Evolutionary conservation across 495 filamentous ascomycete genomes (phyloP), one percentile per base, ranked within the genome.

Genomic region (Neurospora sp.): DNA sequence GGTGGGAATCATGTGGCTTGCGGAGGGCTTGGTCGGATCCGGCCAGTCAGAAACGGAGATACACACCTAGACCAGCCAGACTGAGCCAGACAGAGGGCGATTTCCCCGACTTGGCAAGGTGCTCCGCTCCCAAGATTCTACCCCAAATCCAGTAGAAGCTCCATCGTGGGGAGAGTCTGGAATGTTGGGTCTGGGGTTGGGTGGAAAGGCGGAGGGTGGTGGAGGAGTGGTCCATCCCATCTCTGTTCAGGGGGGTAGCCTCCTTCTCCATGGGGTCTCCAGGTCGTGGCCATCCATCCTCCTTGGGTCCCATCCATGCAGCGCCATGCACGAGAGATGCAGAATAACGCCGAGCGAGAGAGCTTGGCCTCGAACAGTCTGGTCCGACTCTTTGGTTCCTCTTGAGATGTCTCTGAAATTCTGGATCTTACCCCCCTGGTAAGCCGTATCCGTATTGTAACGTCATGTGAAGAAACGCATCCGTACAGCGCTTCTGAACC

Each of bases 91-190:
- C 77, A 71, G 72, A 44, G 37, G 69, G 70, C 77, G 68, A 79
- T 75, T 77, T 72, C 70, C 74, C 77, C 77, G 74, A 75, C 77
- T 78, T 79, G 77, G 78, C 75, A 77, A 73, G 74, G 65, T 69
- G 68, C 31, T 71, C 74, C 27, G 0, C 53, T 65, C 53, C 27
- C 53, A 65, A n/a, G n/a, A 61, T 61, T 61, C 53, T 61, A 61
- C 53, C 53, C 53, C 53, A 65, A 65, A 35, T 65, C 14, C 53
- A 65, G 7, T 1, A 14, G 27, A 61, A 35, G 53, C 27, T 35
- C 53, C 53, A 35, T 61, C 27, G 27, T 35, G 53, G 53, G 27
- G 53, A 35, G 53, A 35, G 53, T 61, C 53, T 61, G 53, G 53
- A 61, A 22, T 18, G 53, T 31, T 61, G 53, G 22, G 53, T 61